Evolutionary conservation across 305 asterid genomes (phyloP).

Genomic region (Andrographis paniculata): DNA sequence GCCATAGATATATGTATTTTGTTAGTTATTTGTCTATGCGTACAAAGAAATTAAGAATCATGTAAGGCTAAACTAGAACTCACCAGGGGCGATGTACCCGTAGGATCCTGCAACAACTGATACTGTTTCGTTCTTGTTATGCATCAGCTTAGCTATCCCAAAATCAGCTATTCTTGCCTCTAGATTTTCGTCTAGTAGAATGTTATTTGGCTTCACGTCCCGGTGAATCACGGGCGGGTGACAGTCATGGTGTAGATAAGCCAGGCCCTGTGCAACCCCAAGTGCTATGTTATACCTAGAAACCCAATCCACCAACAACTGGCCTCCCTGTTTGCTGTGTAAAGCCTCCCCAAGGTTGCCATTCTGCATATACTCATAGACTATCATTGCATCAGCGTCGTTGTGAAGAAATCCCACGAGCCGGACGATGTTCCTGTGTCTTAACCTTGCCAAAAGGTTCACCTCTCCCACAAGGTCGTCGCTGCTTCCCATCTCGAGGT

Average conservation of each 20-base stretch:
- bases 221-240: constrained; percentile 77
- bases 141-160: constrained; percentile 67
- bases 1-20: background rate
- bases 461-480: constrained; percentile 74
- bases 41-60: background rate
- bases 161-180: constrained; percentile 86
- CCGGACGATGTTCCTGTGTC: constrained; percentile 76
- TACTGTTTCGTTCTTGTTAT: constrained; percentile 64
- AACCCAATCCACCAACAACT: constrained; percentile 76
- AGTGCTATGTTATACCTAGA: constrained; percentile 67
- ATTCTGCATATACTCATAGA: constrained; percentile 71
- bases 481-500: constrained; percentile 56
- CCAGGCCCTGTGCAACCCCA: constrained; percentile 88
- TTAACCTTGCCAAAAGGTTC: constrained; percentile 51
- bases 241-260: constrained; percentile 83
- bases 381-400: constrained; percentile 66
- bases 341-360: constrained; percentile 80
- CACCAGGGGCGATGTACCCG: constrained; percentile 97
- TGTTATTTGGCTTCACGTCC: constrained; percentile 72
- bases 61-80: constrained; percentile 1
- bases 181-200: constrained; percentile 63
- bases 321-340: constrained; percentile 43
- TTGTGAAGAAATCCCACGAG: constrained; percentile 72
- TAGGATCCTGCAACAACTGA: constrained; percentile 87
- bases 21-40: background rate